Evolutionary conservation across 768 basidiomycete species (phyloP), one percentile per base, ranked within the genome.

Genomic region (Mycena rosella): DNA sequence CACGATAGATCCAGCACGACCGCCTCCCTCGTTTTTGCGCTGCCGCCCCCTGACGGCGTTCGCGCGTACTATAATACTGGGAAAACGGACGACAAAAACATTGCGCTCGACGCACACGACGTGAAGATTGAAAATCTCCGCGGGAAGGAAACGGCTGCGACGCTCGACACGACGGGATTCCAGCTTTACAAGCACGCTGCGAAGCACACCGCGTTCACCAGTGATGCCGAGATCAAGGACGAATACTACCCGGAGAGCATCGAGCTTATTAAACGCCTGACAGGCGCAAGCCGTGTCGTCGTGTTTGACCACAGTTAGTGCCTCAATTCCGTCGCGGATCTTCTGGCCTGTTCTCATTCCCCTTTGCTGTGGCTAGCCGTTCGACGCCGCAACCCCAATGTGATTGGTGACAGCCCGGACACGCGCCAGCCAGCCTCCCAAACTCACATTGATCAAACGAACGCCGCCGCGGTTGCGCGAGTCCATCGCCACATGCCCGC

Each of bases 281-380:
- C 89, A 0, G 89, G 90, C 4, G 90, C 90, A 0, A 86, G 80
- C 70, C 79, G 82, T 30, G 87, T 88, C 13, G 85, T 89, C n/a
- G 58, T 89, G 15, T 91, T 91, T 69, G 88, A 90, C 70, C 89
- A 90, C 72, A 90, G 89, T 88, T 63, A 61, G 88, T 57, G 47
- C 53, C 29, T 18, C 8, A 29, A 30, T 53, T 0, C 14, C n/a
- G 29, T 26, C 26, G 8, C 57, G 17, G 53, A 13, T 22, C 8
- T 42, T 18, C 15, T 44, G 13, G 53, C 3, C 11, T 30, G n/a
- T 34, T 15, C 30, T 6, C 30, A 15, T n/a, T n/a, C n/a, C n/a
- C n/a, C n/a, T n/a, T n/a, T n/a, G 5, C 27, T 8, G 22, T 24
- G 32, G 7, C 44, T 51, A 86, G 85, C 85, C n/a, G 76, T 85